phyloP scores from a whole-genome alignment of 2,329 filamentous ascomycete genomes.

The Rhytidhysteron rufulum region DNA sequence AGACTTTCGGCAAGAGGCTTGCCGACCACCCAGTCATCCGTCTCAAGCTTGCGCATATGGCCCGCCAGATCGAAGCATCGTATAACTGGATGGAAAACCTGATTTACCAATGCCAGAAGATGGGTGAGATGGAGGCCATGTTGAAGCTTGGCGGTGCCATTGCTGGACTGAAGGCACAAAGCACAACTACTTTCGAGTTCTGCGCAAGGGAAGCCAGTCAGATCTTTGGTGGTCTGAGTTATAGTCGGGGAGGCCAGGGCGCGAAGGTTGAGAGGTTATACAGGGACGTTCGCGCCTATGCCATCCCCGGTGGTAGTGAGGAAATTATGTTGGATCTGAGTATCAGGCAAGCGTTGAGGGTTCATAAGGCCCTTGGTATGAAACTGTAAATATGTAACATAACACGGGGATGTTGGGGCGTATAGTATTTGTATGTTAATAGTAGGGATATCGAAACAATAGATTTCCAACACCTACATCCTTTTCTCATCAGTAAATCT shows the following conservation, averaged over 20 bases:
- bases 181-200: constrained; percentile 93
- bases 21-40: constrained; percentile 97
- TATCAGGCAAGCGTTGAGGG: constrained; percentile 83
- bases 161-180: constrained; percentile 88
- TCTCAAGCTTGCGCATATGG: constrained; percentile 97
- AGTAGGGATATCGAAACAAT: neutral
- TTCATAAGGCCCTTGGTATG: constrained; percentile 90
- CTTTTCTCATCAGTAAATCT: neutral
- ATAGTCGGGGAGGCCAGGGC: constrained; percentile 89
- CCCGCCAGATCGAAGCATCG: constrained; percentile 93
- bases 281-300: constrained; percentile 91
- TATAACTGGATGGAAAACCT: constrained; percentile 96
- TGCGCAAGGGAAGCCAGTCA: constrained; percentile 94
- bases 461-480: neutral
- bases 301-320: constrained; percentile 88
- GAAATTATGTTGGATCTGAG: constrained; percentile 99
- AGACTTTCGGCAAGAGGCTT: constrained; percentile 93
- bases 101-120: constrained; percentile 87
- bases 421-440: neutral
- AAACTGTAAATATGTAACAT: constrained; percentile 65
- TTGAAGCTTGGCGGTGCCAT: constrained; percentile 92
- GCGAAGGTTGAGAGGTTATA: constrained; percentile 94
- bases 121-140: constrained; percentile 95
- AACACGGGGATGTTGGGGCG: neutral
- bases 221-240: constrained; percentile 93